Evolutionary conservation across 2,329 filamentous ascomycete species (phyloP).

Genomic region (Fusarium phyllophilum): DNA sequence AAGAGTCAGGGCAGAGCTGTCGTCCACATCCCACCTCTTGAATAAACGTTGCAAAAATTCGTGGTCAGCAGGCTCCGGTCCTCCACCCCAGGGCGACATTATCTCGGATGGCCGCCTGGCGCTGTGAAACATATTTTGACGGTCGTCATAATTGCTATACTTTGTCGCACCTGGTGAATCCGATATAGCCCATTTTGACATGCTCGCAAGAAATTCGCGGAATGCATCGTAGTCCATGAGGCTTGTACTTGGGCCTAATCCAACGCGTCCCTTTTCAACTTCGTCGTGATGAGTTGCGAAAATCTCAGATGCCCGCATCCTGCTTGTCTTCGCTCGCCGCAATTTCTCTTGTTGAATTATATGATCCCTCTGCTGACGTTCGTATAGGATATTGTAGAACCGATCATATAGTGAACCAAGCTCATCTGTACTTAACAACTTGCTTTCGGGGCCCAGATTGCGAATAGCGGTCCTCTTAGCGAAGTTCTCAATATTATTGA

Average conservation of each 20-base stretch:
- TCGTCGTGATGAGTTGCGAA: slow-evolving; percentile 56
- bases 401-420: slow-evolving; percentile 91
- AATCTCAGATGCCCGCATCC: slow-evolving; percentile 51
- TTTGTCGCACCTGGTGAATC: slow-evolving; percentile 75
- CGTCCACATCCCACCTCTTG: slow-evolving; percentile 85
- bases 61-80: slow-evolving; percentile 83
- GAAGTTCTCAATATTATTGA: slow-evolving; percentile 97
- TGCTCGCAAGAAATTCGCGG: slow-evolving; percentile 88
- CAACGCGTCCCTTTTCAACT: slow-evolving; percentile 86
- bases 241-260: slow-evolving; percentile 86
- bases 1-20: slow-evolving; percentile 79
- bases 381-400: slow-evolving; percentile 92
- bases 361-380: slow-evolving; percentile 84
- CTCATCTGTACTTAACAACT: slow-evolving; percentile 85
- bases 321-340: slow-evolving; percentile 70
- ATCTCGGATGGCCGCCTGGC: slow-evolving; percentile 58
- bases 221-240: slow-evolving; percentile 99
- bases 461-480: slow-evolving; percentile 96
- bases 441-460: slow-evolving; percentile 95
- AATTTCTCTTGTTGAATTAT: slow-evolving; percentile 81
- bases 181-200: slow-evolving; percentile 92
- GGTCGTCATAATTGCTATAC: slow-evolving; percentile 59
- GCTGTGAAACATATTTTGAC: slow-evolving; percentile 69
- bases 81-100: slow-evolving; percentile 64
- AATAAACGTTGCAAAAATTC: slow-evolving; percentile 94